phyloP scores from a whole-genome alignment of 495 filamentous ascomycete genomes.

The Penicillium cinerascens region DNA sequence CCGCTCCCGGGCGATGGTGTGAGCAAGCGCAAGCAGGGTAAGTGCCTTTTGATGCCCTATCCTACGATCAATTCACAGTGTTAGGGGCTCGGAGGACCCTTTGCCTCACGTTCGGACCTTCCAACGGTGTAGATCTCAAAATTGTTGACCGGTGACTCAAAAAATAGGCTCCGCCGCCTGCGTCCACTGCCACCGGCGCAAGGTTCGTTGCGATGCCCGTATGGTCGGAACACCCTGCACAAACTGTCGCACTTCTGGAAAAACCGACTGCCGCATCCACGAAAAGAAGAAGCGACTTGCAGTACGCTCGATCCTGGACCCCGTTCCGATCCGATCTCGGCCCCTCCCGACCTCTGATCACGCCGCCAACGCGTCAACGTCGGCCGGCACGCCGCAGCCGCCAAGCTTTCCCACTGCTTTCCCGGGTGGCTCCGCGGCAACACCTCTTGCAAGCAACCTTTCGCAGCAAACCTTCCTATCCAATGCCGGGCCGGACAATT shows the following conservation, averaged over 20 bases:
- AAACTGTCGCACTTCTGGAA: constrained; percentile 45
- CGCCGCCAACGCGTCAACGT: constrained; percentile 21
- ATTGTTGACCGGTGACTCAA: constrained; percentile 19
- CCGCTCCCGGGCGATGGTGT: constrained; percentile 29
- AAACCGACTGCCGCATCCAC: constrained; percentile 46
- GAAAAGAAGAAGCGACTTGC: constrained; percentile 48
- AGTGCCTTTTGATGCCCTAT: constrained; percentile 1
- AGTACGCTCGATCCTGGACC: constrained; percentile 45
- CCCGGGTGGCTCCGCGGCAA: constrained; percentile 18
- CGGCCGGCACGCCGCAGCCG: constrained; percentile 19
- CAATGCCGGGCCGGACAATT: constrained; percentile 23
- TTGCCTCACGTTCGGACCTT: not conserved
- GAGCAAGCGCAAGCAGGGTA: constrained; percentile 38
- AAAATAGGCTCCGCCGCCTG: constrained; percentile 43
- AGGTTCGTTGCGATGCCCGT: constrained; percentile 48
- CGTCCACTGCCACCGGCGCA: constrained; percentile 48
- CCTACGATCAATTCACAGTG: not conserved
- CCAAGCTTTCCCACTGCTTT: constrained; percentile 34
- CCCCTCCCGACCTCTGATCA: constrained; percentile 31
- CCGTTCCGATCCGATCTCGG: constrained; percentile 48
- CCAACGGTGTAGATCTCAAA: not conserved
- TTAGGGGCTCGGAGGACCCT: not conserved
- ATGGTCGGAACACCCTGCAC: constrained; percentile 44
- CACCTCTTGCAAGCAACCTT: constrained; percentile 15
- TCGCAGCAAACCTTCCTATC: constrained; percentile 23